Base-by-base conservation (phyloP, 208 protist genomes). In the Leishmania turanica region DNA sequence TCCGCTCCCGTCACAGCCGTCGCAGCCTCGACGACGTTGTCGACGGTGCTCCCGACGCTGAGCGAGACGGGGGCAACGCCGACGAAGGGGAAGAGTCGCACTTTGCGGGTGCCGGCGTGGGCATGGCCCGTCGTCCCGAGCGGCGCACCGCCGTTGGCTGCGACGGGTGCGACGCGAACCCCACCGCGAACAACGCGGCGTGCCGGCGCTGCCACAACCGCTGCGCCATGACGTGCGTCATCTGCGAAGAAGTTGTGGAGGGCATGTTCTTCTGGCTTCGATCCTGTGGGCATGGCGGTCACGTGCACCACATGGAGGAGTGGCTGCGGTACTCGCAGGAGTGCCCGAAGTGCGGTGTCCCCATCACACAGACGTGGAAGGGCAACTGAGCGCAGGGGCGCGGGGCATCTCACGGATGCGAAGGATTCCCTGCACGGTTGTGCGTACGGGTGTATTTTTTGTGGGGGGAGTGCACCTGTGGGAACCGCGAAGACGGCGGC, bases 201-300 rank as follows among this genome's bases (percentile, higher is more conserved):
- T 97, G 93, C 78, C 82, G 77, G 3, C 70, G 66, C 62, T 95
- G 91, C 82, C 69, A 79, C 78, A 88, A 84, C 84, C 75, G 58
- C 24, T 69, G 73, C 40, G 85, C 87, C 4, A 95, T 95, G 90
- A 87, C 76, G 19, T 97, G 94, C 79, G 92, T 95, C 31, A 92
- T 97, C 24, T 97, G 94, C 47, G 90, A 96, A 77, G 89, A 92
- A 76, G 84, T 93, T 42, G 94, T 97, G 71, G 92, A 96, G 65
- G 94, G 94, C 3, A 81, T 96, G n/a, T 97, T 90, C 75, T 85
- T 92, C 49, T 96, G 92, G 90, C 87, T 95, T 76, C 90, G 90
- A 40, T 89, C 84, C n/a, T 97, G 94, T 74, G 91, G 94, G 0
- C 94, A 97, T 77, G 94, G 94, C 58, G 94, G 94, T 2, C 94